Evolutionary conservation across 306 rosid species (phyloP), one percentile per base, ranked within the genome.

Genomic region (Sicyos baderoa): DNA sequence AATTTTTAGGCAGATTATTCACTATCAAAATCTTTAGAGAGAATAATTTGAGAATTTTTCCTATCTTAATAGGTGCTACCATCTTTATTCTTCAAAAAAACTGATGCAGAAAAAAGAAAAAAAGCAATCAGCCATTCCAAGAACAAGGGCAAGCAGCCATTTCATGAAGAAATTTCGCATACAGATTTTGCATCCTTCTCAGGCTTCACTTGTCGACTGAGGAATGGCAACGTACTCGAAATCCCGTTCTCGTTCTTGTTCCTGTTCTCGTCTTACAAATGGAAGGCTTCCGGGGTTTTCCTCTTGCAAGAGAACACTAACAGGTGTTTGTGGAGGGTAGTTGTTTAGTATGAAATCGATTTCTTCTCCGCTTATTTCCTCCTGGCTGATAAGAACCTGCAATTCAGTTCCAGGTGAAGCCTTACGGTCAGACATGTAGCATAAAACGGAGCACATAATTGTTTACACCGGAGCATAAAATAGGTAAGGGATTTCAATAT

Each of bases 261-360:
- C 78, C 54, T 74, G 75, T 73, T 83, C 90, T 68, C 60, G 75
- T 58, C 57, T 68, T 72, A 72, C 9, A 54, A 86, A 83, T 12
- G 86, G 88, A 72, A 90, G 84, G 82, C 81, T 82, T 42, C 84
- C 89, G 1, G 96, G 89, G 60, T 82, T 76, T 72, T 76, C 81
- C 83, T 88, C 97, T 75, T 84, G 89, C 72, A 88, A 80, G 75
- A 90, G 77, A 79, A 79, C 76, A 73, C 69, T 76, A 32, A 88
- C 50, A 0, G 96, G 91, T 29, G 97, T 93, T 74, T 86, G 88
- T 47, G 95, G 87, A 61, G 96, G 99, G 87, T 93, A 93, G 44
- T 81, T 84, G 86, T 74, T 82, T 79, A 90, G 56, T 66, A 93
- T 86, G 51, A 81, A 81, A 60, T 90, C 89, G 22, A 93, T 71